Evolutionary conservation across 768 basidiomycete genomes (phyloP).

Genomic region (Coprinopsis strossmayeri): DNA sequence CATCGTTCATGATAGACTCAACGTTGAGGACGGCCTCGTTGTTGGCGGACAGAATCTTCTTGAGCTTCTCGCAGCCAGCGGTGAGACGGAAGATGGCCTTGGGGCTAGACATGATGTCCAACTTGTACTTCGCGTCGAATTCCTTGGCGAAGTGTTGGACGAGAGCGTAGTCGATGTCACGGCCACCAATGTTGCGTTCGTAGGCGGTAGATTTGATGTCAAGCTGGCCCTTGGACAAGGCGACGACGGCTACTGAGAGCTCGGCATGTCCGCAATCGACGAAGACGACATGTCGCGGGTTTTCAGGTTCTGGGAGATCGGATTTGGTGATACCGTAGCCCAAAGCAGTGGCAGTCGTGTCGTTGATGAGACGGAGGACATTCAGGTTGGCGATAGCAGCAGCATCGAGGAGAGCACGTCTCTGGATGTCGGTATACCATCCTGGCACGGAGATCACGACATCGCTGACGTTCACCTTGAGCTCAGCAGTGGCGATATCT

Average conservation of each 20-base stretch:
- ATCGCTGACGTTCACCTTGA: constrained; percentile 82
- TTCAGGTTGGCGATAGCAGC: constrained; percentile 87
- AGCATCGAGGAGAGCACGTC: constrained; percentile 85
- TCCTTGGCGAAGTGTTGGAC: constrained; percentile 83
- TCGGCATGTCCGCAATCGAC: constrained; percentile 94
- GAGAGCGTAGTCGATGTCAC: constrained; percentile 92
- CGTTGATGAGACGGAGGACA: constrained; percentile 92
- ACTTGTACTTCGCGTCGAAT: constrained; percentile 97
- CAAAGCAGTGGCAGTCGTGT: constrained; percentile 91
- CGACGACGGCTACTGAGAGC: constrained; percentile 81
- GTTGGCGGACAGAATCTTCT: constrained; percentile 96
- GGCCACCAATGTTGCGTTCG: constrained; percentile 91
- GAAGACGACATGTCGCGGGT: constrained; percentile 83
- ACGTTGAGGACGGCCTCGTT: constrained; percentile 83
- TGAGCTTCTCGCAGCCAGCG: constrained; percentile 87
- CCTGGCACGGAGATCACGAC: constrained; percentile 95
- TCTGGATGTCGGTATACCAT: constrained; percentile 93
- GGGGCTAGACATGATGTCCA: constrained; percentile 86
- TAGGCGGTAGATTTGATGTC: constrained; percentile 83
- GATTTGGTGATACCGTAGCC: constrained; percentile 99
- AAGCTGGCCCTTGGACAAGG: constrained; percentile 92
- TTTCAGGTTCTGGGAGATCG: constrained; percentile 83
- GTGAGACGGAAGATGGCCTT: constrained; percentile 91
- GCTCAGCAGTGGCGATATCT: constrained; percentile 79
- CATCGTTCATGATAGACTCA: constrained; percentile 93